These are phyloP conservation scores for Jacaranda copaia DNA, from an alignment of 257 asterid species.

Conservation along the genomic window DNA sequence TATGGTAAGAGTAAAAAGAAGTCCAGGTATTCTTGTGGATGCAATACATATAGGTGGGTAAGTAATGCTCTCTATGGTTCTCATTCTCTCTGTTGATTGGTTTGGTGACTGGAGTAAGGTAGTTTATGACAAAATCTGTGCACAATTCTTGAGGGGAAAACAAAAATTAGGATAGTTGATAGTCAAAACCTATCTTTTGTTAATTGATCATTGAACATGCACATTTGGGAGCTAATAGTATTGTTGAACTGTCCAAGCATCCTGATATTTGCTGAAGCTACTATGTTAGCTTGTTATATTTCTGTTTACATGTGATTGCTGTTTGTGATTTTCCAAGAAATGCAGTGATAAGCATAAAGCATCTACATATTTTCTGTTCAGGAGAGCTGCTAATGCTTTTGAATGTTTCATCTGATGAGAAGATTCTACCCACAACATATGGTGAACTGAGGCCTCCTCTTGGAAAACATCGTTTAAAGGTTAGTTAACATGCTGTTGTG, in stretches of 20 bases:
- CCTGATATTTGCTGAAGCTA: constrained; percentile 22
- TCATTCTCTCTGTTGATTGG: background rate
- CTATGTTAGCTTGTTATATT: constrained; percentile 13
- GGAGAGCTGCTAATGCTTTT: constrained; percentile 82
- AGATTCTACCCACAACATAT: constrained; percentile 75
- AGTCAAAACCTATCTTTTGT: background rate
- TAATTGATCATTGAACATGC: background rate
- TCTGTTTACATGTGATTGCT: background rate
- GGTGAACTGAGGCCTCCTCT: constrained; percentile 98
- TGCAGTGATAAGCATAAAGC: constrained; percentile 3
- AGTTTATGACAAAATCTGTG: background rate
- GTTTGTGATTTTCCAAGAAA: constrained; percentile 27
- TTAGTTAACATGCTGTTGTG: constrained; percentile 37
- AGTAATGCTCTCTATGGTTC: background rate
- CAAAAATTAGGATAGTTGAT: background rate
- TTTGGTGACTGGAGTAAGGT: background rate
- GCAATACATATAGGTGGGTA: background rate
- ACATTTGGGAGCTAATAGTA: background rate
- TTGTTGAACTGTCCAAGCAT: constrained; percentile 13
- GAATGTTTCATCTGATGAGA: constrained; percentile 80
- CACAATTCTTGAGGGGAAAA: background rate
- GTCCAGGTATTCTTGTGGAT: background rate
- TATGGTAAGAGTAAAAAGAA: constrained; percentile 2
- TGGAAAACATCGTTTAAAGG: constrained; percentile 96
- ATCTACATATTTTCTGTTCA: constrained; percentile 44